Conservation (phyloP, 257 asterid genomes). For the Cordia subcordata region DNA sequence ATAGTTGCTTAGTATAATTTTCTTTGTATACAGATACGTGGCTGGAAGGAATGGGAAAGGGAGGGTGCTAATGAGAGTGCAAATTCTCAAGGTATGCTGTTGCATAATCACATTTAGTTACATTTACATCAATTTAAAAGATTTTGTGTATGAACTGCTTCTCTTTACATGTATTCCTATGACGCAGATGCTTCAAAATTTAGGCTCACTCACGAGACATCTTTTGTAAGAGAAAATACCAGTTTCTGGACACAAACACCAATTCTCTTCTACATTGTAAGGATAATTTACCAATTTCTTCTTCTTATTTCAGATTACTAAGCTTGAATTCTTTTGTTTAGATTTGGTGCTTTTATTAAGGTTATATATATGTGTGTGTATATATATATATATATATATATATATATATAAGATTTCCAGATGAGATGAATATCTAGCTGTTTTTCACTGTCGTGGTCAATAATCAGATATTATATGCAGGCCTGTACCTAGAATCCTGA, state of each 20-base stretch:
- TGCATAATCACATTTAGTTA: not conserved
- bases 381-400: too few species aligned
- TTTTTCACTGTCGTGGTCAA: too few species aligned
- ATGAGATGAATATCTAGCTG: too few species aligned
- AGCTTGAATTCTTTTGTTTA: too few species aligned
- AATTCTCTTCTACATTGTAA: constrained; percentile 62
- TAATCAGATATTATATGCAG: too few species aligned
- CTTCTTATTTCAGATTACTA: not conserved
- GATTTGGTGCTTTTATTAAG: too few species aligned
- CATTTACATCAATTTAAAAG: not conserved
- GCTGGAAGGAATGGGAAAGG: constrained; percentile 88
- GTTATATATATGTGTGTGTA: too few species aligned
- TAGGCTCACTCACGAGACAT: constrained; percentile 90
- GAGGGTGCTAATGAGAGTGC: constrained; percentile 32
- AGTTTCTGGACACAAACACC: constrained; percentile 63
- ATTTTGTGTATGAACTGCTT: not conserved
- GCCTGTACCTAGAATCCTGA: too few species aligned
- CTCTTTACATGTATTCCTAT: not conserved
- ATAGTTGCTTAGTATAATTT: not conserved
- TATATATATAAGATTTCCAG: too few species aligned
- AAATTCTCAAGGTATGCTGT: constrained; percentile 37
- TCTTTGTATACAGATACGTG: constrained; percentile 59
- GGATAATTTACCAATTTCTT: constrained; percentile 14
- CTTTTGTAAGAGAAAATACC: constrained; percentile 75
- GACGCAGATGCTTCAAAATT: constrained; percentile 70